Base-by-base conservation (phyloP, 176 grass and related monocot species). In the Zea mays region DNA sequence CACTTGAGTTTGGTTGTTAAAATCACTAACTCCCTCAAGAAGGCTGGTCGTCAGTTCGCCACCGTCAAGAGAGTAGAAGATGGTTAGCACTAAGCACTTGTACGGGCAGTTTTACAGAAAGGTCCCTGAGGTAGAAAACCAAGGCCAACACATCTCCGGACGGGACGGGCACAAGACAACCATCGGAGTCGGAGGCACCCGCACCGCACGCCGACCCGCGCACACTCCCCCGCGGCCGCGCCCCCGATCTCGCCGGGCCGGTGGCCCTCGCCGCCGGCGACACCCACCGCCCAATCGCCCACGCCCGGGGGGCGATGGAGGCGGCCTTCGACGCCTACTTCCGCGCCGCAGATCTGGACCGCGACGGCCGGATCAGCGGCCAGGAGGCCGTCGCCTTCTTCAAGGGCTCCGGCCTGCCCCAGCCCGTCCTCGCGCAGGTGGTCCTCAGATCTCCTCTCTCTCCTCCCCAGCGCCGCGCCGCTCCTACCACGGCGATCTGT, bases 311-410 rank as follows among this genome's bases (percentile, higher is more conserved):
- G 13, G 64, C 78, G 19, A 86, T 89, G 76, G 67, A 88, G 90
- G 88, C 85, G 79, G 73, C 82, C 49, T 99, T 95, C 88, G 90
- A 99, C 60, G 90, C 96, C 46, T 90, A 99, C 90, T 99, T 99
- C 85, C 71, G 82, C 37, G 87, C 80, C 58, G 92, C 96, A 75
- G 96, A 99, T 96, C 76, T 95, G 90, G 88, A 96, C 78, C 90
- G 88, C 52, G 96, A 99, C 84, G 96, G 96, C 44, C 87, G 88
- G 90, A 99, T 99, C 85, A 99, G 89, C 74, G 96, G 92, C 39
- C 72, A 83, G 54, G 96, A 95, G 90, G 96, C 96, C 71, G 92
- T 93, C 71, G 52, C 88, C 56, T 99, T 99, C 87, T 95, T 99
- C 80, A 90, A 91, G 90, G 90, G 92, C 64, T 93, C 86, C 46